Percentiles rank a stretch among this genome's conserved stretches.
Conservation (phyloP, 2,329 filamentous ascomycete genomes). For the Aspergillus fructus region DNA sequence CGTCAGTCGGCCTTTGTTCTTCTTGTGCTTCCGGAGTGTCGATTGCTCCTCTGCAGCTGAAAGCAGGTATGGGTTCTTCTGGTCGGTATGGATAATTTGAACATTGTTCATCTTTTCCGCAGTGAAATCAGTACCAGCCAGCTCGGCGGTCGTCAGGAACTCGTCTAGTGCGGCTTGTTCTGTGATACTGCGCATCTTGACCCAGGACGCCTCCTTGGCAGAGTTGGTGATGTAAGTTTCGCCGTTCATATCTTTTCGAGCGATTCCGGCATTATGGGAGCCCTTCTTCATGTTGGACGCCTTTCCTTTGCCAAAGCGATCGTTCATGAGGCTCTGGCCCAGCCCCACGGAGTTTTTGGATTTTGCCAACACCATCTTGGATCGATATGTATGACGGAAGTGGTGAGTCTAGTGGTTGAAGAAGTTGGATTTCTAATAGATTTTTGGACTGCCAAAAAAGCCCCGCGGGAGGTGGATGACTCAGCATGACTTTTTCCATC, state of each 20-base stretch:
- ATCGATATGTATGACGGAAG: neutral
- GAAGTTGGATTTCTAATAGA: constrained; percentile 15
- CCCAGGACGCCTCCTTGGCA: constrained; percentile 88
- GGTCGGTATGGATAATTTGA: constrained; percentile 96
- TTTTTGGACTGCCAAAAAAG: constrained; percentile 19
- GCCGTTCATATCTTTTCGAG: constrained; percentile 70
- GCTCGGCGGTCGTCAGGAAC: constrained; percentile 90
- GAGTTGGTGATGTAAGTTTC: constrained; percentile 91
- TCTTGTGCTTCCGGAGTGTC: constrained; percentile 75
- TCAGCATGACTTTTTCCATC: constrained; percentile 17
- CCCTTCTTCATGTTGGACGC: constrained; percentile 76
- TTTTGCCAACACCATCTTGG: constrained; percentile 74
- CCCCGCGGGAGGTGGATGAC: constrained; percentile 28
- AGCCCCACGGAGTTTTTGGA: constrained; percentile 93
- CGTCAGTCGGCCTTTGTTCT: constrained; percentile 75
- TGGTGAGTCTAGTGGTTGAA: constrained; percentile 7
- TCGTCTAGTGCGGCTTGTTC: constrained; percentile 96
- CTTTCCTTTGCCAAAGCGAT: constrained; percentile 93
- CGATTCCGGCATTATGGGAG: constrained; percentile 63
- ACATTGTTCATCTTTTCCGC: constrained; percentile 99
- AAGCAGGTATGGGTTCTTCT: constrained; percentile 91
- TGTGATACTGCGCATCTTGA: constrained; percentile 99
- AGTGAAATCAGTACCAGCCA: constrained; percentile 98
- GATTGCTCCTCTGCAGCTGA: constrained; percentile 80
- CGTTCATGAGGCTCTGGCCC: constrained; percentile 98